These are phyloP conservation scores for Sphenostylis stenocarpa DNA, from an alignment of 306 rosid species.

Conservation along the genomic window DNA sequence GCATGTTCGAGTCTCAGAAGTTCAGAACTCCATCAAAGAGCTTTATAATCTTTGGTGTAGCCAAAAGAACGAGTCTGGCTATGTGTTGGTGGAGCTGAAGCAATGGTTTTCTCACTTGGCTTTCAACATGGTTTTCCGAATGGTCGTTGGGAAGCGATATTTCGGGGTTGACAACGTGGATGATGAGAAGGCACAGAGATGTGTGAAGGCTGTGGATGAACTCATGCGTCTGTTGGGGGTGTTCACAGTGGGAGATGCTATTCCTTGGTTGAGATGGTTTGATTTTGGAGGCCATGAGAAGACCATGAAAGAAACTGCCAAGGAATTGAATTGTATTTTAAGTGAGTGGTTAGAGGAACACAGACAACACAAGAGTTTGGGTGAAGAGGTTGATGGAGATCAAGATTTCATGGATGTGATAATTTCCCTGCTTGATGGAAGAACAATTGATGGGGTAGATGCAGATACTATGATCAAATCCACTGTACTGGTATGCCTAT, in stretches of 20 bases:
- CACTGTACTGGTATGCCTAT: constrained; percentile 21
- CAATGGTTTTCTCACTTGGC: neutral
- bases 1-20: neutral
- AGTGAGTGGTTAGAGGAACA: constrained; percentile 28
- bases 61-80: neutral
- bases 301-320: constrained; percentile 27
- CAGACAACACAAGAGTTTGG: neutral
- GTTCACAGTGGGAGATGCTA: constrained; percentile 7
- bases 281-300: constrained; percentile 34
- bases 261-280: constrained; percentile 27
- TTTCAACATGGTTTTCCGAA: constrained; percentile 2
- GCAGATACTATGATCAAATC: constrained; percentile 23
- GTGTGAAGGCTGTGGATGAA: neutral
- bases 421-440: constrained; percentile 10
- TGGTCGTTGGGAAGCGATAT: constrained; percentile 10
- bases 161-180: rapidly evolving
- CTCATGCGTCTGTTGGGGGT: constrained; percentile 1
- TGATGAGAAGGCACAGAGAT: neutral
- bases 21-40: neutral
- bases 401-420: constrained; percentile 21
- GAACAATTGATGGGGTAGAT: neutral
- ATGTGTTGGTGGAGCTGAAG: constrained; percentile 11
- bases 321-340: neutral
- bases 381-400: neutral
- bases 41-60: neutral